Evolutionary conservation across 805 yeast genomes (phyloP), one percentile per base, ranked within the genome.

Genomic region (Pichia nanzhaoensis): DNA sequence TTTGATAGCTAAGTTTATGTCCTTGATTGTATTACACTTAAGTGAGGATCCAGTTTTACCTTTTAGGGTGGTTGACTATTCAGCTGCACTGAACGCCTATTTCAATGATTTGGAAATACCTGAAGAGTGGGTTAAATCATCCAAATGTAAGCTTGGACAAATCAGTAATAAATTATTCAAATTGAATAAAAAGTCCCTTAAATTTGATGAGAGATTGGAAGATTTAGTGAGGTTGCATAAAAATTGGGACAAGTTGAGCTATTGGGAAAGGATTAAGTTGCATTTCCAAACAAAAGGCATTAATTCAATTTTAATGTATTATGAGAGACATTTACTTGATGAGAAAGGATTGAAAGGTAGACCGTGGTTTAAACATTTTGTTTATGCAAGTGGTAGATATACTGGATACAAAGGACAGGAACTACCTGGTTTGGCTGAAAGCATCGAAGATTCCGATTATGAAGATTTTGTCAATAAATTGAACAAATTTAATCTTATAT

Each of bases 401-500:
- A 77, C 81, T 1, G 84, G 84, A 2, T 78, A 78, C 49, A 71
- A 73, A n/a, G 82, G 81, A 4, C 78, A 74, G 44, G 67, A 71
- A 33, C 63, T 77, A 44, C 83, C 84, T 1, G 81, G 78, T 0
- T 58, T 78, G 33, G 64, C 64, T 5, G 84, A 79, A 54, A 73
- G 78, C 0, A 53, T 78, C 14, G 80, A 76, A 49, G 81, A 75
- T 50, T 47, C 57, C 1, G 69, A 72, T 38, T 52, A 56, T 16
- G 63, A 59, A 20, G 58, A 59, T 4, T 63, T 73, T 37, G 52
- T 60, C 16, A 54, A 62, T 4, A 56, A 53, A 14, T 44, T 59
- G 19, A 39, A 30, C n/a, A 43, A 41, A 17, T 51, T 55, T 30
- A 45, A 45, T 24, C 10, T 14, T 13, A 38, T 51, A 10, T 31